Evolutionary conservation across 208 protist genomes (phyloP).

Genomic region (Wallacemonas collosoma): DNA sequence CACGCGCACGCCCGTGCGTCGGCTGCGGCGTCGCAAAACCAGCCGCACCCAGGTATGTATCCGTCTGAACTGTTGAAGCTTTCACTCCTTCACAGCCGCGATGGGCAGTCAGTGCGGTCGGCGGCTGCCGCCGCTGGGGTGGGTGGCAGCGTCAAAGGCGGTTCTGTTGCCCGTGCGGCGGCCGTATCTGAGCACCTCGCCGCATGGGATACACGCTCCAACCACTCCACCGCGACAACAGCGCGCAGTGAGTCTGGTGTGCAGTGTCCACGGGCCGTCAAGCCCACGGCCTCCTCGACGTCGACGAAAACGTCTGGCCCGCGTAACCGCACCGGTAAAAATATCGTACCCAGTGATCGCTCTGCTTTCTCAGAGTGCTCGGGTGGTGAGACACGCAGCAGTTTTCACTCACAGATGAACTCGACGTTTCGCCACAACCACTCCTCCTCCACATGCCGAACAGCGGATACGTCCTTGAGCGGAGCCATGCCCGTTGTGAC

Average conservation of each 20-base stretch:
- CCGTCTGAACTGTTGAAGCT: not conserved
- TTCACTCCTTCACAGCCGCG: slow-evolving; percentile 2
- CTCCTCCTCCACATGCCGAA: slow-evolving; percentile 44
- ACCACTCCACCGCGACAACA: slow-evolving; percentile 13
- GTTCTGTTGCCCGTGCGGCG: slow-evolving; percentile 9
- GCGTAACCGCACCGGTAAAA: slow-evolving; percentile 59
- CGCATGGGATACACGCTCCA: not conserved
- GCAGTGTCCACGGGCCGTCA: slow-evolving; percentile 43
- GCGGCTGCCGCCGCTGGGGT: slow-evolving; percentile 29
- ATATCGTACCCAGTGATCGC: slow-evolving; percentile 64
- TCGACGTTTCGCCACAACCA: slow-evolving; percentile 38
- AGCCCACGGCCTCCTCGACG: slow-evolving; percentile 33
- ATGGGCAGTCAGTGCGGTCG: slow-evolving; percentile 2
- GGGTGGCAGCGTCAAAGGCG: slow-evolving; percentile 3
- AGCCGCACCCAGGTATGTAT: not conserved
- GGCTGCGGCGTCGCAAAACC: not conserved
- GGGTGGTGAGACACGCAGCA: slow-evolving; percentile 77
- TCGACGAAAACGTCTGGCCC: slow-evolving; percentile 29
- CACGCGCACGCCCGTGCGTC: slow-evolving; percentile 13
- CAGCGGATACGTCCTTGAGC: slow-evolving; percentile 51
- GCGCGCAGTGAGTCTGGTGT: slow-evolving; percentile 9
- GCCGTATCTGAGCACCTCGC: not conserved
- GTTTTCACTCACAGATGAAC: slow-evolving; percentile 38
- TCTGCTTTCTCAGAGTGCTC: slow-evolving; percentile 90
- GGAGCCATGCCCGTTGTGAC: slow-evolving; percentile 1